Evolutionary conservation across 1,284 basidiomycete genomes (phyloP), one percentile per base, ranked within the genome.

Genomic region (Apiotrichum montevideense): DNA sequence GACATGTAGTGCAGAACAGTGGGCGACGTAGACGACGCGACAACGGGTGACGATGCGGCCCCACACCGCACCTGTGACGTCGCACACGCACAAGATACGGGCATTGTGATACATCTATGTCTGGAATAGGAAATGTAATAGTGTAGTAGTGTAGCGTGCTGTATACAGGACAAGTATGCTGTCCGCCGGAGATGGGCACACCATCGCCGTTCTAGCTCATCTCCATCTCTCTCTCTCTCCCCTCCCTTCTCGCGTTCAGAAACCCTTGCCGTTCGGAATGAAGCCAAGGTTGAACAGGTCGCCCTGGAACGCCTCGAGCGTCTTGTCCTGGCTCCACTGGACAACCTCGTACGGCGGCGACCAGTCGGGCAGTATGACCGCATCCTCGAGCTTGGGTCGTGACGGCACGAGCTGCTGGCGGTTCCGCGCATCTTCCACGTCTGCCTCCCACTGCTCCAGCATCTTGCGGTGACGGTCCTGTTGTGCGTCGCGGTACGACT

Each of bases 201-300:
- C 29, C 29, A 29, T 29, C 29, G 29, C 29, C 29, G 29, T 29
- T 29, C 29, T 29, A 29, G 29, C 29, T 29, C 29, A 29, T 29
- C 29, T 29, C 29, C 29, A 29, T 29, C 3, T 29, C 29, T 29
- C 29, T 29, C 29, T 29, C 29, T n/a, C 29, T 29, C 29, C 29
- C 3, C 29, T 29, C 29, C 29, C 29, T 29, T 29, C 29, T 29
- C 29, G 29, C 29, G 29, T 32, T 11, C 32, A 52, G 51, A 52
- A 52, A 6, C 51, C 15, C 35, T 40, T 14, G 47, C 40, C 48
- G 48, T 32, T 49, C 21, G 53, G 37, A 15, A 48, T 44, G 58
- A 77, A 77, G 0, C 72, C 73, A 4, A 71, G 50, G 52, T 68
- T 68, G 57, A 74, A 78, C 15, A 77, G 63, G 13, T 62, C 64